Conservation (phyloP, 768 basidiomycete species). For the Melanogaster broomeanus region DNA sequence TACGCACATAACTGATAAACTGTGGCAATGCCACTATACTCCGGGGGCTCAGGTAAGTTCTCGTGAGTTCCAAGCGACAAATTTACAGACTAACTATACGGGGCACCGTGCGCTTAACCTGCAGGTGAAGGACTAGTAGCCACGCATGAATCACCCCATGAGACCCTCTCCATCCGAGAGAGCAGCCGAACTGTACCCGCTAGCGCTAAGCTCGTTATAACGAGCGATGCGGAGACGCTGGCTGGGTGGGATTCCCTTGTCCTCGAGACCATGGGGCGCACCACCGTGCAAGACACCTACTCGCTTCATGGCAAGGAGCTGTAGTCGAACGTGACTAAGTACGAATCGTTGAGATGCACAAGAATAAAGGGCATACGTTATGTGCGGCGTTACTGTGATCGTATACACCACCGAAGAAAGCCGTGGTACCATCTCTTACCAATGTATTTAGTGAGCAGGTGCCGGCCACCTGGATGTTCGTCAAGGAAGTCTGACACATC, state of each 20-base stretch:
- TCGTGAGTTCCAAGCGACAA: too few species aligned
- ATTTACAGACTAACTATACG: too few species aligned
- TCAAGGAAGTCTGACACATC: slow-evolving; percentile 84
- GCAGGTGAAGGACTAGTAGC: too few species aligned
- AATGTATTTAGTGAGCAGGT: slow-evolving; percentile 79
- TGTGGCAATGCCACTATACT: too few species aligned
- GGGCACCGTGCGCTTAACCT: too few species aligned
- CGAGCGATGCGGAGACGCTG: slow-evolving; percentile 71
- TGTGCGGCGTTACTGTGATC: slow-evolving; percentile 89
- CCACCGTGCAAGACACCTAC: slow-evolving; percentile 57
- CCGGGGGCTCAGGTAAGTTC: too few species aligned
- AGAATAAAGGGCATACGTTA: slow-evolving; percentile 50
- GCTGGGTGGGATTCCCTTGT: slow-evolving; percentile 68
- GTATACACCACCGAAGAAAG: slow-evolving; percentile 92
- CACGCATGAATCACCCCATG: slow-evolving; percentile 30
- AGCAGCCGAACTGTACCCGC: slow-evolving; percentile 56
- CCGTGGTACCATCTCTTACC: slow-evolving; percentile 91
- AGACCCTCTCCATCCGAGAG: slow-evolving; percentile 60
- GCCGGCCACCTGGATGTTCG: slow-evolving; percentile 90
- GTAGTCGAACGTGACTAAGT: slow-evolving; percentile 3
- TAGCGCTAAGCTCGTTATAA: slow-evolving; percentile 53
- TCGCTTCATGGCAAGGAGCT: slow-evolving; percentile 50
- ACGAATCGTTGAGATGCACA: neutral
- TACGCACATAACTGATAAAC: too few species aligned
- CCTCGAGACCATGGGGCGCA: slow-evolving; percentile 54